These are phyloP conservation scores for Eucalyptus camaldulensis DNA, from an alignment of 345 rosid species.

Conservation along the genomic window DNA sequence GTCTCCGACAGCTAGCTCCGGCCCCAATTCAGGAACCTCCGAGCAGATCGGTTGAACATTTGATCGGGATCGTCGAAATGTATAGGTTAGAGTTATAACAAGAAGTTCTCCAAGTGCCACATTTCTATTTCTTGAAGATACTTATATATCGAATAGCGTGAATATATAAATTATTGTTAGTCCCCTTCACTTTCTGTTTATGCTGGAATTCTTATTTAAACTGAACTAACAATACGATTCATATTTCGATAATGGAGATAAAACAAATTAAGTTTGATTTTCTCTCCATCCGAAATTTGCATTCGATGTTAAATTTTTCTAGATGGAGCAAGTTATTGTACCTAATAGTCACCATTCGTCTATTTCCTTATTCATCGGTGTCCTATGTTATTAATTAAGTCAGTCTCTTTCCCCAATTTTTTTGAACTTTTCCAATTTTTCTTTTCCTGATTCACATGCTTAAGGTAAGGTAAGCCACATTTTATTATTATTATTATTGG, in stretches of 20 bases:
- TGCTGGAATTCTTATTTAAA: not conserved
- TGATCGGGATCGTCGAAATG: not conserved
- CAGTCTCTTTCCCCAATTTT: not conserved
- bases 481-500: not conserved
- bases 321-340: not conserved
- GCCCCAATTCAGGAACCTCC: not conserved
- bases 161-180: not conserved
- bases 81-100: not conserved
- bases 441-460: not conserved
- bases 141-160: fast-evolving
- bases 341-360: not conserved
- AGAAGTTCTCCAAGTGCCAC: not conserved
- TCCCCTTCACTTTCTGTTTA: not conserved
- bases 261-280: not conserved
- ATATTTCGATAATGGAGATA: not conserved
- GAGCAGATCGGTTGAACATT: not conserved
- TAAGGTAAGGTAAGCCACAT: not conserved
- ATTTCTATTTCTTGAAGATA: not conserved
- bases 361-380: not conserved
- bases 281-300: not conserved
- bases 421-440: not conserved
- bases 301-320: not conserved
- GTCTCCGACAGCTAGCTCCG: not conserved
- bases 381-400: not conserved
- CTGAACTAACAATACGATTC: not conserved